phyloP scores from a whole-genome alignment of 257 asterid genomes.

The Datura wrightii region DNA sequence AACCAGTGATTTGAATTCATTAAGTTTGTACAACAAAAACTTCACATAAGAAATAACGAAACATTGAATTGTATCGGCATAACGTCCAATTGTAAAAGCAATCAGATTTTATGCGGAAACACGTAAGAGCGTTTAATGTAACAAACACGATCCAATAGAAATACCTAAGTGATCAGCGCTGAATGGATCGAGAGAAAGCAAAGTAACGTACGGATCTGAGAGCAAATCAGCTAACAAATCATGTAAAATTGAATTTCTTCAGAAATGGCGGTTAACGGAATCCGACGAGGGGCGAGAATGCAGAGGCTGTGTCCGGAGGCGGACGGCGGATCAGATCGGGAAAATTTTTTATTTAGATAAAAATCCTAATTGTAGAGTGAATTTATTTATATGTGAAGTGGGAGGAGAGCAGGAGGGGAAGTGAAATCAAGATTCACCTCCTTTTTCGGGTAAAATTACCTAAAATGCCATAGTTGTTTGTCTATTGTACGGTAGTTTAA shows the following conservation, averaged over 20 bases:
- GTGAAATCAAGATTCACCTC: constrained; percentile 28
- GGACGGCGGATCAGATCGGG: constrained; percentile 28
- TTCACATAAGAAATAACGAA: not conserved
- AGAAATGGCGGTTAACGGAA: not conserved
- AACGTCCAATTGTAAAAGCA: constrained; percentile 6
- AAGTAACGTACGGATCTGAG: not conserved
- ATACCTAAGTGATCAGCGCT: constrained; percentile 22
- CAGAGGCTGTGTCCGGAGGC: constrained; percentile 2
- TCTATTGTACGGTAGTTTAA: not conserved
- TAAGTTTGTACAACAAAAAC: not conserved
- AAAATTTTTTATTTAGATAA: not conserved
- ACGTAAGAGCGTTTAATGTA: not conserved
- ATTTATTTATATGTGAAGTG: not conserved
- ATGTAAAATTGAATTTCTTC: constrained; percentile 16
- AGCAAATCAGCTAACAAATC: constrained; percentile 7
- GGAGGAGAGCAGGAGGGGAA: not conserved
- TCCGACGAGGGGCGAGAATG: not conserved
- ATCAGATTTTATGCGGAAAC: not conserved
- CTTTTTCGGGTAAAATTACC: constrained; percentile 20
- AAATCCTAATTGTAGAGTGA: not conserved
- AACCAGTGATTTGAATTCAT: constrained; percentile 14
- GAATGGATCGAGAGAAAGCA: constrained; percentile 25
- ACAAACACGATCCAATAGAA: not conserved
- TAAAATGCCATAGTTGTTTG: constrained; percentile 16
- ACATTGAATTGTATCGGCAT: not conserved